phyloP scores from a whole-genome alignment of 495 filamentous ascomycete species.

The Neurospora tetraspora region DNA sequence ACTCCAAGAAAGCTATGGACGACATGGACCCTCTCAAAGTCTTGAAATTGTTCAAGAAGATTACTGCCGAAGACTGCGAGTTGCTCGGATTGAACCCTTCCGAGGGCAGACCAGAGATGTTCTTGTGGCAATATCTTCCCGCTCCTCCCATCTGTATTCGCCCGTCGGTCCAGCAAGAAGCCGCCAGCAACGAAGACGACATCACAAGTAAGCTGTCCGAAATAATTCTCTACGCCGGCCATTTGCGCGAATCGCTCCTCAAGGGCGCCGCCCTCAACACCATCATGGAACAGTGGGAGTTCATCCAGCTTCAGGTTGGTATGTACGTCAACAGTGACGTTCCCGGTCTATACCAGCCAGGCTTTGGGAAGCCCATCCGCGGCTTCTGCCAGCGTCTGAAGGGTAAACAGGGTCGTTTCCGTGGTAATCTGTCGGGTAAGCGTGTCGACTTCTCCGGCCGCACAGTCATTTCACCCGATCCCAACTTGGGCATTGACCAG shows the following conservation, averaged over 20 bases:
- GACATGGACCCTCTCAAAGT: conserved; percentile 86
- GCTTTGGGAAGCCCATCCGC: conserved; percentile 69
- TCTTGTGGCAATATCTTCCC: conserved; percentile 93
- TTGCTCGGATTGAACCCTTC: conserved; percentile 77
- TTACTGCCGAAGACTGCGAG: conserved; percentile 80
- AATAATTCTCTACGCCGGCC: conserved; percentile 79
- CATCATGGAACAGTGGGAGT: conserved; percentile 99
- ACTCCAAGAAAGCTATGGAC: conserved; percentile 82
- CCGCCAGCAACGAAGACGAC: conserved; percentile 89
- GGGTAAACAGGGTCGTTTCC: conserved; percentile 94
- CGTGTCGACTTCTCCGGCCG: conserved; percentile 97
- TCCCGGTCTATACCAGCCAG: conserved; percentile 71
- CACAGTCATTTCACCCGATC: conserved; percentile 95
- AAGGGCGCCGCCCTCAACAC: conserved; percentile 75
- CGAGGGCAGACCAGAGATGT: conserved; percentile 89
- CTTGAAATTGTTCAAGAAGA: conserved; percentile 79
- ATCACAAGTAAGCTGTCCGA: conserved; percentile 90
- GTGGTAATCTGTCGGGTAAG: conserved; percentile 93
- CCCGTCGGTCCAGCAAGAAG: conserved; percentile 85
- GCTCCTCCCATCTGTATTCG: conserved; percentile 89
- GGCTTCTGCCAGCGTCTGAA: conserved; percentile 93
- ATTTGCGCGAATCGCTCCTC: conserved; percentile 66
- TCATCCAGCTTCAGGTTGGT: conserved; percentile 83
- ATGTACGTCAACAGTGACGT: conserved; percentile 97
- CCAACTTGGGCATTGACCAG: conserved; percentile 85